phyloP scores from a whole-genome alignment of 192 early-diverging fungal genomes.

The Gonapodya prolifera region DNA sequence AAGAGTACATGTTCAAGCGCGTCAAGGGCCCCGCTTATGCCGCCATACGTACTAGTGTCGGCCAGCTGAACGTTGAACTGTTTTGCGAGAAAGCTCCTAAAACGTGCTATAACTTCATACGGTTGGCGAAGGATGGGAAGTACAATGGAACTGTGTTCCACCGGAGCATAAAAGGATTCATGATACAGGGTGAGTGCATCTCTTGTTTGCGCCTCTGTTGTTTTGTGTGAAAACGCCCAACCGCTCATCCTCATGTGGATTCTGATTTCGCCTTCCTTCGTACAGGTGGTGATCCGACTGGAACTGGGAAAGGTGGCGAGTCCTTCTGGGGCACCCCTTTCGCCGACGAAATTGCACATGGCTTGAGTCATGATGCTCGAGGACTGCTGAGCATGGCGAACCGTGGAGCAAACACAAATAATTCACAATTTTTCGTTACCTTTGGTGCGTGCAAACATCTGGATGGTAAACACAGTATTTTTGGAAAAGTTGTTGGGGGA shows the following conservation, averaged over 20 bases:
- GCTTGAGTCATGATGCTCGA: constrained; percentile 59
- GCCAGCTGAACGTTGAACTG: constrained; percentile 68
- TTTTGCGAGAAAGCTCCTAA: constrained; percentile 67
- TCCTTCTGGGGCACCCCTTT: constrained; percentile 42
- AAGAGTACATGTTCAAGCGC: constrained; percentile 78
- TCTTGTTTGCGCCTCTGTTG: neutral
- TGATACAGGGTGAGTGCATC: constrained; percentile 40
- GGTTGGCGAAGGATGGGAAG: constrained; percentile 71
- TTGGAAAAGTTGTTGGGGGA: constrained; percentile 87
- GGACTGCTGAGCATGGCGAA: constrained; percentile 95
- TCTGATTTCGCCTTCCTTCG: neutral
- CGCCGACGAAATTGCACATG: constrained; percentile 48
- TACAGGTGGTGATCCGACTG: constrained; percentile 33
- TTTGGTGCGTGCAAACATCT: constrained; percentile 27
- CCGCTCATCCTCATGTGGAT: constrained; percentile 4
- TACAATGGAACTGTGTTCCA: constrained; percentile 79
- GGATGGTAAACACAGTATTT: constrained; percentile 79
- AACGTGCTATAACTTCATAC: constrained; percentile 87
- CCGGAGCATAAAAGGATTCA: constrained; percentile 45
- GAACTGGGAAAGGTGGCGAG: constrained; percentile 33
- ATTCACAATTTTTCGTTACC: constrained; percentile 51
- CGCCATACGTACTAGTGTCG: constrained; percentile 67
- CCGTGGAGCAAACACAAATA: constrained; percentile 80
- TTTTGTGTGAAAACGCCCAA: neutral
- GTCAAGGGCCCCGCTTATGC: constrained; percentile 73